Conservation (phyloP, 2,329 filamentous ascomycete genomes). For the Sclerotinia trifoliorum region DNA sequence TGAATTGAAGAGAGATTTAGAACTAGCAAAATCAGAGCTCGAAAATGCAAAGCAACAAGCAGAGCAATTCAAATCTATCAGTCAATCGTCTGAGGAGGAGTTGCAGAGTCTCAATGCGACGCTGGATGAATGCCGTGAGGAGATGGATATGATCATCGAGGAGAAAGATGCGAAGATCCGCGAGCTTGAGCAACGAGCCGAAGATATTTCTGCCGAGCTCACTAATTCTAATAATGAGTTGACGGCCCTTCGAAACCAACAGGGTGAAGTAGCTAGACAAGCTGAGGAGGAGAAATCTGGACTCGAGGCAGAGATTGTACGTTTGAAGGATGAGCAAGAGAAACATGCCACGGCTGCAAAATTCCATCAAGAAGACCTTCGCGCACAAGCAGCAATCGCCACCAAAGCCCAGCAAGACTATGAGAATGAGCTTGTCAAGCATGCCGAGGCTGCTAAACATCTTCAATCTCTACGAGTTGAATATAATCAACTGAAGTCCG, state of each 20-base stretch:
- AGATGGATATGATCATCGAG: constrained; percentile 72
- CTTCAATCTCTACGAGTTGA: constrained; percentile 77
- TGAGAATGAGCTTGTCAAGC: constrained; percentile 89
- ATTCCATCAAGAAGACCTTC: constrained; percentile 87
- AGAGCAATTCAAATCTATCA: constrained; percentile 86
- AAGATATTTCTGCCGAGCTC: constrained; percentile 81
- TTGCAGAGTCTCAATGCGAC: constrained; percentile 75
- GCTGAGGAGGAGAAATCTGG: constrained; percentile 80
- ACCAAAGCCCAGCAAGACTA: constrained; percentile 93
- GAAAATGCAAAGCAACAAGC: constrained; percentile 77
- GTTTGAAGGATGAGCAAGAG: constrained; percentile 81
- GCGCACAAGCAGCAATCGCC: constrained; percentile 90
- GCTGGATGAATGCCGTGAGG: constrained; percentile 82
- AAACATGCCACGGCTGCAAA: constrained; percentile 75
- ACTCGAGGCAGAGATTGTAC: constrained; percentile 74
- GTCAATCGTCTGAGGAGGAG: constrained; percentile 83
- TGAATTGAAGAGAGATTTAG: constrained; percentile 83
- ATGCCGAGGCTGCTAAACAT: constrained; percentile 88
- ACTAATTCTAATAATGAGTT: constrained; percentile 79
- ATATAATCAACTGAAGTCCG: constrained; percentile 76
- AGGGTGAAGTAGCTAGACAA: constrained; percentile 68
- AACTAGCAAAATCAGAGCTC: constrained; percentile 75
- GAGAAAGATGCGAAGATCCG: constrained; percentile 78
- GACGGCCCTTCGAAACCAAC: constrained; percentile 73
- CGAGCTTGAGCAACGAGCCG: constrained; percentile 78